A percentile compares a stretch with the other conserved stretches of the same genome.
These are phyloP conservation scores for Phytophthora fragariaefolia DNA, from an alignment of 352 stramenopile species.

Conservation along the genomic window DNA sequence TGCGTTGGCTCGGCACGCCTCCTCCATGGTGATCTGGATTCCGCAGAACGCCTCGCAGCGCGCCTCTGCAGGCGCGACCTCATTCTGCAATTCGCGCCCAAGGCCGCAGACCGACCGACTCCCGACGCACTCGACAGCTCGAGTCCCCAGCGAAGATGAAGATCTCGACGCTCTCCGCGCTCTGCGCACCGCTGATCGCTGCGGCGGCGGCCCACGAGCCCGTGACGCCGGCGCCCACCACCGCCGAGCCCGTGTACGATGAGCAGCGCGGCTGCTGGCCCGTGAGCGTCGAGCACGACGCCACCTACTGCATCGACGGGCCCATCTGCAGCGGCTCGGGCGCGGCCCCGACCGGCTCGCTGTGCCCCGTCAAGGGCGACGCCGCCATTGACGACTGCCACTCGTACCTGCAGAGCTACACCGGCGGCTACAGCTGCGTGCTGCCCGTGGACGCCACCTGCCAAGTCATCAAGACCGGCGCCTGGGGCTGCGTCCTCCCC, in stretches of 20 bases:
- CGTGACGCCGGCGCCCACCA: slow-evolving; percentile 13
- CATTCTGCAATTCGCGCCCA: slow-evolving; percentile 33
- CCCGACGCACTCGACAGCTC: slow-evolving; percentile 32
- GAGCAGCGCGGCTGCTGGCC: slow-evolving; percentile 45
- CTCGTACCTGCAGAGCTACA: slow-evolving; percentile 59
- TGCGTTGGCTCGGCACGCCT: slow-evolving; percentile 4
- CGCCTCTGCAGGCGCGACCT: background rate
- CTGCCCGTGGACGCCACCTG: slow-evolving; percentile 60
- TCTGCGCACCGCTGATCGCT: slow-evolving; percentile 13
- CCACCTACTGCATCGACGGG: slow-evolving; percentile 58
- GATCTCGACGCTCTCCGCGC: slow-evolving; percentile 31
- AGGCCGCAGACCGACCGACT: slow-evolving; percentile 22
- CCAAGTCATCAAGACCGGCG: slow-evolving; percentile 69
- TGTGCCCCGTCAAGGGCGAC: slow-evolving; percentile 58
- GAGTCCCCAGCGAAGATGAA: slow-evolving; percentile 38
- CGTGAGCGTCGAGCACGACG: slow-evolving; percentile 53
- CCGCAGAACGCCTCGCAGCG: background rate
- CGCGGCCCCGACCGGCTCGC: slow-evolving; percentile 28
- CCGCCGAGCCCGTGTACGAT: slow-evolving; percentile 33
- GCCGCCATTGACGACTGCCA: slow-evolving; percentile 58
- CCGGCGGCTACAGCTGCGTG: slow-evolving; percentile 51
- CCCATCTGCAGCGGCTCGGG: slow-evolving; percentile 53
- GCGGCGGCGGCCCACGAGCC: slow-evolving; percentile 15
- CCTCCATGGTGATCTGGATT: slow-evolving; percentile 23
- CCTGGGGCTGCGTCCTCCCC: slow-evolving; percentile 65